These are phyloP conservation scores for Berkeleyomyces basicola DNA, from an alignment of 2,329 filamentous ascomycete genomes.

Conservation along the genomic window DNA sequence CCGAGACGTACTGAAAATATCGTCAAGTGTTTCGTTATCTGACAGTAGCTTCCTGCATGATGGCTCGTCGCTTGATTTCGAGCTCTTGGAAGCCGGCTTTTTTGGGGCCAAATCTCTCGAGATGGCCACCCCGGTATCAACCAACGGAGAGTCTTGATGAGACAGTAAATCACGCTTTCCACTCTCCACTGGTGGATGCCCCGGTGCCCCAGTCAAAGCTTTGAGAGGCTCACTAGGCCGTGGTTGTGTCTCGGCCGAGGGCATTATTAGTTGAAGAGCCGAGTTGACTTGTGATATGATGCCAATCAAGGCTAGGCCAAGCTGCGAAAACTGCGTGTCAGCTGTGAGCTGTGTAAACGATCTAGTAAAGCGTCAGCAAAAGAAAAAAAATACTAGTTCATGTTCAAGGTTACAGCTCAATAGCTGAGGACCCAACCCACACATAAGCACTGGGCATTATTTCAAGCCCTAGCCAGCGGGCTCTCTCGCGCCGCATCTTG, in stretches of 20 bases:
- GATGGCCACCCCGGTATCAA: not conserved
- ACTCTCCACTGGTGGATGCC: too few relatives aligned
- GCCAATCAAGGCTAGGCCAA: slow-evolving; percentile 53
- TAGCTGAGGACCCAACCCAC: slow-evolving; percentile 17
- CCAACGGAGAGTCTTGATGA: not conserved
- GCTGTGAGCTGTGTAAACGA: slow-evolving; percentile 54
- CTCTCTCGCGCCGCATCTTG: slow-evolving; percentile 11
- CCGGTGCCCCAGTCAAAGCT: not conserved
- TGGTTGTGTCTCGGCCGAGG: not conserved
- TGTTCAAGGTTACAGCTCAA: not conserved
- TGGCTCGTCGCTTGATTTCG: not conserved
- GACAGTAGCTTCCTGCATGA: not conserved
- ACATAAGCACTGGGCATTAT: slow-evolving; percentile 23
- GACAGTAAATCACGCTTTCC: not conserved
- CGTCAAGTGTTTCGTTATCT: not conserved
- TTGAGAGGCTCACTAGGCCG: not conserved
- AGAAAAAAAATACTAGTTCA: not conserved
- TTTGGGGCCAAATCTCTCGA: not conserved
- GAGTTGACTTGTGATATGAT: slow-evolving; percentile 38
- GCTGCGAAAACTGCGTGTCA: slow-evolving; percentile 54
- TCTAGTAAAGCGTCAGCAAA: slow-evolving; percentile 21
- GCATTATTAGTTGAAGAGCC: not conserved
- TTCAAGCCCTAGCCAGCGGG: slow-evolving; percentile 19
- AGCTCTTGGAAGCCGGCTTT: not conserved
- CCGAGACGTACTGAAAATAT: not conserved